Evolutionary conservation across 345 rosid species (phyloP), one percentile per base, ranked within the genome.

Genomic region (Erucastrum elatum): DNA sequence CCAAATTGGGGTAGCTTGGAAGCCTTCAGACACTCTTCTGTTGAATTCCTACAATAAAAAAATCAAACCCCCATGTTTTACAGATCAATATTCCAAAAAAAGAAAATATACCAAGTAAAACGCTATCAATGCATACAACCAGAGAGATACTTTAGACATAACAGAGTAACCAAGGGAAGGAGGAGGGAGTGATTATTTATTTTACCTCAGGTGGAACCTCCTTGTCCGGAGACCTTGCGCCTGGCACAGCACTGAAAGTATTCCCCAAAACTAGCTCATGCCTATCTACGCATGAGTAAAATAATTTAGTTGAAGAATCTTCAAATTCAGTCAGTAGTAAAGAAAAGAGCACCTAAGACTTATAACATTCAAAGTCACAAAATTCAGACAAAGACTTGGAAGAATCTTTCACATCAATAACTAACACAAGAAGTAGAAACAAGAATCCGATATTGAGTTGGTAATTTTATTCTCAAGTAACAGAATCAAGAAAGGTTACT

Each of bases 1-100:
- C 97, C 98, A 94, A 71, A 90, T 71, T 76, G 98, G 98, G 69
- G 85, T 92, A 60, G 86, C 97, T 88, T 94, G 98, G 81, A 92
- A 94, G 53, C 98, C 98, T 88, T 94, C 90, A 9, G 71, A 79
- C 25, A 94, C 97, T 77, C 87, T 87, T 64, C 56, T 76, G 61
- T 85, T 87, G 69, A 94, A 94, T 59, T 90, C 98, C 98, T 94
- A 82, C 58, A 72, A 21, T 21, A 21, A 21, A 21, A 21, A 21
- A 21, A 27, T 58, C 53, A 85, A 66, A 49, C 6, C 31, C 4
- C 8, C 71, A 80, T 63, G 59, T 63, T 74, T 35, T 13, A 27
- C 34, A 68, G 12, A 63, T 70, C 39, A 75, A 30, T 8, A 31
- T 64, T 35, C 65, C 21, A 21, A 21, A 79, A 34, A 12, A 27